A percentile compares a stretch with the other conserved stretches of the same genome.
Conservation (phyloP, 129 eudicot species). For the Gnaphalium uliginosum region DNA sequence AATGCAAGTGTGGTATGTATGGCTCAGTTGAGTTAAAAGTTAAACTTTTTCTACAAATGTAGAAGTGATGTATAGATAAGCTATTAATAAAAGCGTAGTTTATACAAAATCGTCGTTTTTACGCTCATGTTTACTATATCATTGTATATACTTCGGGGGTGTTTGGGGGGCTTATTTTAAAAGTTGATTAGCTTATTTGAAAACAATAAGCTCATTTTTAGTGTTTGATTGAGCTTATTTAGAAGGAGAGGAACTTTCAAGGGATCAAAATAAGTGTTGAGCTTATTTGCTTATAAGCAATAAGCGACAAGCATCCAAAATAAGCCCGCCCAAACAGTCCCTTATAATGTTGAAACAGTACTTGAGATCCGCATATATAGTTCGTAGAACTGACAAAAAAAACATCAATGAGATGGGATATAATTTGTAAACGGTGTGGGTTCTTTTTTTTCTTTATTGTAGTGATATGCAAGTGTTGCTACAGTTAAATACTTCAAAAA, state of each 20-base stretch:
- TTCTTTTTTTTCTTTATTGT: too few relatives aligned
- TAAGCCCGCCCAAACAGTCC: too few relatives aligned
- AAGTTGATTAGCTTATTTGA: too few relatives aligned
- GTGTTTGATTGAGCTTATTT: too few relatives aligned
- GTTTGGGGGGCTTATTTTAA: too few relatives aligned
- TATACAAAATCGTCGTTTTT: conserved; percentile 6
- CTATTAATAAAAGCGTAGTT: conserved; percentile 19
- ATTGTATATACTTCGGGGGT: not conserved
- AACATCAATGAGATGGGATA: not conserved
- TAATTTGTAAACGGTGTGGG: not conserved
- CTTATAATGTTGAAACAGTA: not conserved
- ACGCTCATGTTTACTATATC: conserved; percentile 1
- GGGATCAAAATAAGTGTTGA: too few relatives aligned
- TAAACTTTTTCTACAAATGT: conserved; percentile 1
- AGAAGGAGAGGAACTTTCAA: too few relatives aligned
- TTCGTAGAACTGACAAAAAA: not conserved
- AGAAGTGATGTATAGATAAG: conserved; percentile 12
- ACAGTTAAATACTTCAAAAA: conserved; percentile 18
- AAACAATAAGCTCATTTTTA: too few relatives aligned
- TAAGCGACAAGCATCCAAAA: too few relatives aligned
- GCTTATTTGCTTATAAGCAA: too few relatives aligned
- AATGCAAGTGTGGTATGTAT: conserved; percentile 21
- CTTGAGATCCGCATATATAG: not conserved
- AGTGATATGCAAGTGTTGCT: too few relatives aligned
- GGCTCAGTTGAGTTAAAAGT: conserved; percentile 12